These are phyloP conservation scores for Colletotrichum sp. DNA, from an alignment of 2,329 filamentous ascomycete species.

Conservation along the genomic window DNA sequence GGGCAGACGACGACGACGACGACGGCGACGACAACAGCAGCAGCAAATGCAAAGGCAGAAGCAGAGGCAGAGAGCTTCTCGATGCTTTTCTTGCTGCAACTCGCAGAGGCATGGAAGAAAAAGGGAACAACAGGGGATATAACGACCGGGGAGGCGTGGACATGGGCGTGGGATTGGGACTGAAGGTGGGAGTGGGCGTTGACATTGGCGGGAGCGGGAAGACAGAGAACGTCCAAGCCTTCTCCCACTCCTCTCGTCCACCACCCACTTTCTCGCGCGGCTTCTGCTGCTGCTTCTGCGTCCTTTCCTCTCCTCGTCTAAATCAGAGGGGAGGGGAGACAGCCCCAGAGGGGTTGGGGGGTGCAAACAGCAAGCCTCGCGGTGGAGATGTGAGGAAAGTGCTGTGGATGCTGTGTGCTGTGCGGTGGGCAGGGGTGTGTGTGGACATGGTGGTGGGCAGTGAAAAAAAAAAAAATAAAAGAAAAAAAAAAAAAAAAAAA, in stretches of 20 bases:
- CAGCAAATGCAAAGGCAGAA: background rate
- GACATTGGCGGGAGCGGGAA: background rate
- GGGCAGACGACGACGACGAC: background rate
- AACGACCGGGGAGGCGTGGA: conserved; percentile 16
- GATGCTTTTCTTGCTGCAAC: conserved; percentile 19
- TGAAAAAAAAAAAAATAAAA: background rate
- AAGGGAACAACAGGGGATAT: conserved; percentile 19
- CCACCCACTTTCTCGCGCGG: background rate
- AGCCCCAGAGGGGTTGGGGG: background rate
- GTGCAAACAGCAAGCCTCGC: background rate
- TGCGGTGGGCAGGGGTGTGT: background rate
- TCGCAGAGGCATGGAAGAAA: conserved; percentile 13
- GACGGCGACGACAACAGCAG: background rate
- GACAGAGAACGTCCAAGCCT: background rate
- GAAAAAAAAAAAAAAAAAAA: background rate
- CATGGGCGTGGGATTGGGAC: background rate
- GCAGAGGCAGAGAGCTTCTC: conserved; percentile 9
- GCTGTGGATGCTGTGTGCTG: background rate
- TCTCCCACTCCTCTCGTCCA: background rate
- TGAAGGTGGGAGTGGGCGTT: background rate
- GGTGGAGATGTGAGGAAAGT: conserved; percentile 1
- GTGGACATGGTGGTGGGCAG: background rate
- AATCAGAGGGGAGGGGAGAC: background rate
- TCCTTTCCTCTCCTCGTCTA: background rate
- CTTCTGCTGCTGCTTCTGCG: background rate